These are phyloP conservation scores for Bromus sterilis DNA, from an alignment of 176 grass and related monocot genomes.

Conservation along the genomic window DNA sequence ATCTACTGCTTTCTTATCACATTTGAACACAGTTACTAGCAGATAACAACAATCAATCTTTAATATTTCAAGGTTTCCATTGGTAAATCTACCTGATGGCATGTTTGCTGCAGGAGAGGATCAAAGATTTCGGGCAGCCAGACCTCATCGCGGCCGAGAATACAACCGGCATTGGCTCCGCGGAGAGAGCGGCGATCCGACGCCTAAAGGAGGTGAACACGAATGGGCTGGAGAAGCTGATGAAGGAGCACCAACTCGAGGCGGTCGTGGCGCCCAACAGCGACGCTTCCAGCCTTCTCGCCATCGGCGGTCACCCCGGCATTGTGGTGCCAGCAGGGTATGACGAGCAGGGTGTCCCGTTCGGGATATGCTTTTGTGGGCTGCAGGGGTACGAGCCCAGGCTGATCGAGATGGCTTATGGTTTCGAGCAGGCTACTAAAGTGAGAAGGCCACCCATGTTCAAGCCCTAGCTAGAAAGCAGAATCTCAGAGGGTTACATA, in stretches of 20 bases:
- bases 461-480: neutral
- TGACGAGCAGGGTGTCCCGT: slow-evolving; percentile 13
- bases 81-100: no score
- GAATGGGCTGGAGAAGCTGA: slow-evolving; percentile 30
- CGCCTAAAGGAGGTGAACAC: slow-evolving; percentile 5
- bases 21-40: no score
- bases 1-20: no score
- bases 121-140: neutral
- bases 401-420: slow-evolving; percentile 60
- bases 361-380: slow-evolving; percentile 38
- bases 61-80: no score
- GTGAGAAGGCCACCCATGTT: slow-evolving; percentile 34
- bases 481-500: no score
- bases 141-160: slow-evolving; percentile 14
- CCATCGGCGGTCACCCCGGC: slow-evolving; percentile 24
- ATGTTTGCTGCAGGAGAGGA: slow-evolving; percentile 31
- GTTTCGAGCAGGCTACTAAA: slow-evolving; percentile 45
- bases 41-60: no score
- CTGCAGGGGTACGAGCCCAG: slow-evolving; percentile 43
- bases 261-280: slow-evolving; percentile 11
- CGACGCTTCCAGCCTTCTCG: neutral
- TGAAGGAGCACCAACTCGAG: slow-evolving; percentile 35
- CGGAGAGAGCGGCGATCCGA: slow-evolving; percentile 4
- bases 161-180: slow-evolving; percentile 8
- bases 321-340: slow-evolving; percentile 55